phyloP scores from a whole-genome alignment of 75 land plant genomes.

The Selaginella tamariscina region DNA sequence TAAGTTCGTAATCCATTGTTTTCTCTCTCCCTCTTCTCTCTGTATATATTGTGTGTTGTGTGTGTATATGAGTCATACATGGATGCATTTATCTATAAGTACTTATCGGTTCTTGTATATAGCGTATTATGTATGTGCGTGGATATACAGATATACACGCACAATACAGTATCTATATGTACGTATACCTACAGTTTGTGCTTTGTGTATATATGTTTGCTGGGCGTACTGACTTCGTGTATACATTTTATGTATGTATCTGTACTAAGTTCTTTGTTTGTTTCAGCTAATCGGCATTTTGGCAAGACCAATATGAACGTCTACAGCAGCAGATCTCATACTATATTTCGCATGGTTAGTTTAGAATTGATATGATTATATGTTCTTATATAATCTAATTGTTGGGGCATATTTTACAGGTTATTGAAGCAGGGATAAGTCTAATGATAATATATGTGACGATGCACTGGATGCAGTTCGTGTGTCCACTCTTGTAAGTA shows the following conservation, averaged over 20 bases:
- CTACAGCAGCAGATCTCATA: conserved; percentile 93
- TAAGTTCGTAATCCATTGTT: too few species aligned
- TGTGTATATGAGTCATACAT: too few species aligned
- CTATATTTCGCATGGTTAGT: conserved; percentile 93
- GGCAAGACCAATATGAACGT: conserved; percentile 95
- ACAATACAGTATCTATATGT: too few species aligned
- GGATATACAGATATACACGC: too few species aligned
- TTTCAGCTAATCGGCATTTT: conserved; percentile 79
- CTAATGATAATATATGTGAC: conserved; percentile 16
- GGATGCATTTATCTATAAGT: too few species aligned
- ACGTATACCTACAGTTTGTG: too few species aligned
- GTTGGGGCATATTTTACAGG: conserved; percentile 46
- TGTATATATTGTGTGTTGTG: too few species aligned
- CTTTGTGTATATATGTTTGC: too few species aligned
- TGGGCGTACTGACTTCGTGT: too few species aligned
- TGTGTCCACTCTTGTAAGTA: conserved; percentile 83
- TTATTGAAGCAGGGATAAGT: conserved; percentile 89
- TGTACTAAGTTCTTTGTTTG: neutral
- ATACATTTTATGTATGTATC: neutral
- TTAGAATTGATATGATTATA: neutral
- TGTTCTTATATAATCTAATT: neutral
- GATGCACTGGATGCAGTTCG: conserved; percentile 62
- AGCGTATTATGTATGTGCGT: too few species aligned
- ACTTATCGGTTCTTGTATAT: too few species aligned
- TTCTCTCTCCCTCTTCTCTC: too few species aligned